Evolutionary conservation across 2,329 filamentous ascomycete species (phyloP).

Genomic region (Fusarium chlamydosporum): DNA sequence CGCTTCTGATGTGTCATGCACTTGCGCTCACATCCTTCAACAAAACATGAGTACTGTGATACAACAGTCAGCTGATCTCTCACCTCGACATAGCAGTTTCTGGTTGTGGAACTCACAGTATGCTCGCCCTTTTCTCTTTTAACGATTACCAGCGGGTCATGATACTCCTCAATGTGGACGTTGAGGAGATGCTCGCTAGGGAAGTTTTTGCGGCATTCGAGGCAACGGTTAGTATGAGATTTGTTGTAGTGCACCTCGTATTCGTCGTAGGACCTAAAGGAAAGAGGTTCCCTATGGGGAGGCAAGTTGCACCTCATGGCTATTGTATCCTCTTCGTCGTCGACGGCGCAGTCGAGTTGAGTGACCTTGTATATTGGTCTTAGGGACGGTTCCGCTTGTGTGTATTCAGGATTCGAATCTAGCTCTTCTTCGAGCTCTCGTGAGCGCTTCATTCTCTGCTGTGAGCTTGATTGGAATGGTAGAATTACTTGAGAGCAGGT

Average conservation of each 20-base stretch:
- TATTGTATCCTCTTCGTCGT: slow-evolving; percentile 56
- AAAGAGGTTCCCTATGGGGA: slow-evolving; percentile 78
- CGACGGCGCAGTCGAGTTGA: slow-evolving; percentile 67
- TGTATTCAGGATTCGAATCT: slow-evolving; percentile 51
- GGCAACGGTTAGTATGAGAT: slow-evolving; percentile 85
- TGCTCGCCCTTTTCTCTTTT: slow-evolving; percentile 85
- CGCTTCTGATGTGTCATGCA: slow-evolving; percentile 88
- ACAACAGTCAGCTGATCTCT: slow-evolving; percentile 28
- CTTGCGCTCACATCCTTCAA: slow-evolving; percentile 87
- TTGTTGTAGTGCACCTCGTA: slow-evolving; percentile 91
- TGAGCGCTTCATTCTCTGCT: slow-evolving; percentile 72
- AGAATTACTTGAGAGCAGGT: slow-evolving; percentile 48
- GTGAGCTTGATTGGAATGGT: slow-evolving; percentile 51
- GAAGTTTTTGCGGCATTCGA: slow-evolving; percentile 88
- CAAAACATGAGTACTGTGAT: slow-evolving; percentile 84
- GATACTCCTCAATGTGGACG: slow-evolving; percentile 91
- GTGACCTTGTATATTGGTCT: slow-evolving; percentile 67
- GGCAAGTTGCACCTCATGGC: slow-evolving; percentile 85
- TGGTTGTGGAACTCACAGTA: slow-evolving; percentile 71
- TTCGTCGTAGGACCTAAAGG: slow-evolving; percentile 81
- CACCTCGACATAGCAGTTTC: background rate
- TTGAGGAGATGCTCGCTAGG: slow-evolving; percentile 84
- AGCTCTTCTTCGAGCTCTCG: slow-evolving; percentile 68
- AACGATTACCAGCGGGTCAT: slow-evolving; percentile 83
- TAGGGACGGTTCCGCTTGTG: slow-evolving; percentile 38